Evolutionary conservation across 1,139 yeast species (phyloP), one percentile per base, ranked within the genome.

Genomic region (Candida tunisiensis): DNA sequence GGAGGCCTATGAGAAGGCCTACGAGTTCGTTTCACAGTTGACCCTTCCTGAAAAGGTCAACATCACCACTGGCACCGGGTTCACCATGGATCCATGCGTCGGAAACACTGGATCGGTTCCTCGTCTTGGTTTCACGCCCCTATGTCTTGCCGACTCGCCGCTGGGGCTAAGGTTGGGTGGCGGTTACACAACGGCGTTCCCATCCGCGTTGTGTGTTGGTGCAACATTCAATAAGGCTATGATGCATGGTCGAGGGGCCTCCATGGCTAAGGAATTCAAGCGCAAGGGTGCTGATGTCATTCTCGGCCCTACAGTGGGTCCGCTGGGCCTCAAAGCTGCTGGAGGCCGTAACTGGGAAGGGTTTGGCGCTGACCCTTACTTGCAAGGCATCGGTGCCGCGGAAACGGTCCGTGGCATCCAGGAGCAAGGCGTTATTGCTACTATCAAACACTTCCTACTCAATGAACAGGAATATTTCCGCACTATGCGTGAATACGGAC

Each of bases 331-430:
- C 23, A 65, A 68, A 39, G 77, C 75, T 3, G 65, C 62, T 24
- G 77, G 73, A 6, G 78, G 79, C 5, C 54, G 78, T 38, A 68
- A 65, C 47, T 70, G 75, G 74, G 79, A 71, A 47, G 62, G 72
- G 19, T 70, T 69, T 47, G 74, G 75, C 1, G 52, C 71, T 5
- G 79, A 71, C 40, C 75, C 79, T 1, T 69, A 68, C 35, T 50
- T 70, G 28, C 70, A 67, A 39, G 79, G 79, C 10, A 50, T 61
- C 14, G 62, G 61, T 3, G 72, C 70, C 6, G 64, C 64, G 5
- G 59, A 60, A 5, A 63, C 72, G 3, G 59, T 69, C 11, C 58
- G 57, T 34, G 77, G 75, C 2, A 55, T 69, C 26, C 79, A 71
- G 44, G 65, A 65, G 28, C 65, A 63, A 42, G 72, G 72, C 1